phyloP scores from a whole-genome alignment of 768 basidiomycete species.

The Peribolospora kevripleyi region DNA sequence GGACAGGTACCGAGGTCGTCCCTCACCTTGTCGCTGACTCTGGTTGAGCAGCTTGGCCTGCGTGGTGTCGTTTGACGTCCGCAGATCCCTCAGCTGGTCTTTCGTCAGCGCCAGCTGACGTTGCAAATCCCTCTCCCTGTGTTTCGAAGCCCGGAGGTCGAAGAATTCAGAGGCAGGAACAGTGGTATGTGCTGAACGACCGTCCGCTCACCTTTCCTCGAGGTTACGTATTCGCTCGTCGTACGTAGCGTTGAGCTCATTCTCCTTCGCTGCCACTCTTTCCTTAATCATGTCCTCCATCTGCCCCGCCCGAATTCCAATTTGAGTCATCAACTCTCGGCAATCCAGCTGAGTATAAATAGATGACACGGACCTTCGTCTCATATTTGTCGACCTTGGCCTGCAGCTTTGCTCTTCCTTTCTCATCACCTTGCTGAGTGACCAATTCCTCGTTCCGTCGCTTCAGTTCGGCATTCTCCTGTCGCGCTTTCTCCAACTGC shows the following conservation, averaged over 20 bases:
- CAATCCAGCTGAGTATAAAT: not conserved
- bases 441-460: constrained; percentile 38
- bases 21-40: constrained; percentile 60
- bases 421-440: constrained; percentile 11
- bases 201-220: constrained; percentile 51
- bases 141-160: not conserved
- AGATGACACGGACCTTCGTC: constrained; percentile 3
- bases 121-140: constrained; percentile 73
- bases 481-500: constrained; percentile 45
- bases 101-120: constrained; percentile 74
- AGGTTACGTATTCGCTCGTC: constrained; percentile 91
- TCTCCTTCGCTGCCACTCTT: constrained; percentile 73
- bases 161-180: not conserved
- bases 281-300: constrained; percentile 89
- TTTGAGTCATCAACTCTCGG: not conserved
- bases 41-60: constrained; percentile 83
- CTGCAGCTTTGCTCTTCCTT: constrained; percentile 11
- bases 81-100: constrained; percentile 68
- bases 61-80: constrained; percentile 70
- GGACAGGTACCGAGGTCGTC: not conserved
- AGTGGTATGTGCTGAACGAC: not conserved
- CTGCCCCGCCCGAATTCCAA: constrained; percentile 20
- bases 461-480: constrained; percentile 62
- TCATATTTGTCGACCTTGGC: constrained; percentile 14
- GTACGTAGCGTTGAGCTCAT: constrained; percentile 85